Base-by-base conservation (phyloP, 192 early-diverging fungal genomes). In the Umbelopsis sp. region DNA sequence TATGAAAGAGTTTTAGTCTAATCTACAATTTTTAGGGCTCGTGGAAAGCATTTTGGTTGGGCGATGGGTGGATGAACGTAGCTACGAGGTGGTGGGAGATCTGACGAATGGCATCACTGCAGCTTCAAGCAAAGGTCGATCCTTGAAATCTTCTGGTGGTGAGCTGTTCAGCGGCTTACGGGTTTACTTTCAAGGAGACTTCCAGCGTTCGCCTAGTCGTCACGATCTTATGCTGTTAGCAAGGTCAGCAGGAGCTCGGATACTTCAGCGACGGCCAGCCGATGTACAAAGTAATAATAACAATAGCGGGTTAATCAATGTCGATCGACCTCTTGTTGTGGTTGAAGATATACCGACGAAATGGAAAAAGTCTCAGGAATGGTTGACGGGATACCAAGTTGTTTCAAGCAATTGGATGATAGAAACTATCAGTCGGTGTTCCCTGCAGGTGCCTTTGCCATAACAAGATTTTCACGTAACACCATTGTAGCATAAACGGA, bases 1-100 rank as follows among this genome's bases (percentile, higher is more conserved):
- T 16, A 15, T 45, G 9, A 21, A 37, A 2, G 3, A 37, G 16
- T 6, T 11, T 5, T 27, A 7, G 33, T 22, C 35, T 48, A 22
- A 33, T 41, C n/a, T 30, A 16, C 13, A 11, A 22, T 4, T 2
- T 35, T 37, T 30, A 69, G 67, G 67, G 67, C 20, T 69, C 23
- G 67, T 69, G 22, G n/a, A 50, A 15, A 69, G 67, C 49, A 49
- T 69, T n/a, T 35, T 37, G 13, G 47, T 35, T 18, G 51, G 51
- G 12, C 67, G 48, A 49, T 69, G 67, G 67, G 46, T 69, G 18
- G 47, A 69, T 52, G 67, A 69, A 50, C 67, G 23, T 37, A 30
- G 35, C 11, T 69, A 69, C 15, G 67, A 69, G 47, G 67, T 51
- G 22, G 30, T 33, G 10, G 67, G 67, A 7, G 67, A 69, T 48